Evolutionary conservation across 1,139 yeast genomes (phyloP).

Genomic region (Starmera stellimalicola): DNA sequence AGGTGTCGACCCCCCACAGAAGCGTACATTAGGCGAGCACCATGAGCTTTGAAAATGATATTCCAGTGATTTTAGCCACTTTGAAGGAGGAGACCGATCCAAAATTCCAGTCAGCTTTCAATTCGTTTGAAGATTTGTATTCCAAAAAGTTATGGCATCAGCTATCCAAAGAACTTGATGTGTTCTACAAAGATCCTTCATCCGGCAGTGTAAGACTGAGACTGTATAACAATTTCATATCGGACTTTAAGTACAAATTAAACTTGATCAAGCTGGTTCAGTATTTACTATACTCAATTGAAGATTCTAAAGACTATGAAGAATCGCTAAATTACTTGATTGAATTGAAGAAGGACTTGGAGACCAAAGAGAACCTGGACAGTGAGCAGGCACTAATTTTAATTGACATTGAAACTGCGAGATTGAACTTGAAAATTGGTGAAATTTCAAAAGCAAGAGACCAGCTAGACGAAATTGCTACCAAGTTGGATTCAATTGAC

Average conservation of each 20-base stretch:
- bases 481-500: conserved; percentile 49
- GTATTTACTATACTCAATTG: conserved; percentile 55
- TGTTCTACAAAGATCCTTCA: conserved; percentile 44
- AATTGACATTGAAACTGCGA: conserved; percentile 70
- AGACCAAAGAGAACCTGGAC: conserved; percentile 27
- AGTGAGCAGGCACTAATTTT: conserved; percentile 46
- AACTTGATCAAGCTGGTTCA: conserved; percentile 74
- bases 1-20: background rate
- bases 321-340: conserved; percentile 51
- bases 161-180: conserved; percentile 60
- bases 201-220: conserved; percentile 49
- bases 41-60: conserved; percentile 7
- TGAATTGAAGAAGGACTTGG: conserved; percentile 35
- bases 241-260: conserved; percentile 57
- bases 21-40: too few relatives aligned
- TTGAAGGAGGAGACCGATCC: conserved; percentile 63
- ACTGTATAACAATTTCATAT: conserved; percentile 64
- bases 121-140: conserved; percentile 75
- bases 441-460: conserved; percentile 58
- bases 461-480: conserved; percentile 52
- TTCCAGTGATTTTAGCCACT: conserved; percentile 24
- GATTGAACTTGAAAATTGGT: conserved; percentile 51
- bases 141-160: conserved; percentile 81
- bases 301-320: conserved; percentile 31
- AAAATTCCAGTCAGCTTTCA: conserved; percentile 55